Conservation (phyloP, 441 rosid species). For the Melastoma candidum region DNA sequence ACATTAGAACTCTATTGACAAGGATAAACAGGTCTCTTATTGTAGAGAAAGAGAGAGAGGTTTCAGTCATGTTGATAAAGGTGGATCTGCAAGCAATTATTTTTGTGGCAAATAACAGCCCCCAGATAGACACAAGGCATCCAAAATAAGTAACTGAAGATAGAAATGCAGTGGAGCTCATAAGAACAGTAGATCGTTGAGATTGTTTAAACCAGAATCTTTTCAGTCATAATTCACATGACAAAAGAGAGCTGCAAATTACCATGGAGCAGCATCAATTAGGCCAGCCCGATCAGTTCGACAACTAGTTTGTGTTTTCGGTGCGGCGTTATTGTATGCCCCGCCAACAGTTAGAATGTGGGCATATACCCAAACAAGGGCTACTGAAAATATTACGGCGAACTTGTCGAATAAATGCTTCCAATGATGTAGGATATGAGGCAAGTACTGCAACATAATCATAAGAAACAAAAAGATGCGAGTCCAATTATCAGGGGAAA, state of each 20-base stretch:
- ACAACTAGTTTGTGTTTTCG: constrained; percentile 65
- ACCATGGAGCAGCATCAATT: constrained; percentile 90
- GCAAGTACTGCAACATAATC: constrained; percentile 65
- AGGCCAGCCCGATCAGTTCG: constrained; percentile 93
- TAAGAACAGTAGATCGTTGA: no score
- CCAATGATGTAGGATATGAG: constrained; percentile 58
- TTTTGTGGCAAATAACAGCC: no score
- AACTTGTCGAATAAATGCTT: constrained; percentile 51
- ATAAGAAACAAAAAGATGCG: constrained; percentile 2
- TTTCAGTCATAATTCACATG: no score
- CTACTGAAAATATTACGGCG: constrained; percentile 75
- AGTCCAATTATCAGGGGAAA: background rate
- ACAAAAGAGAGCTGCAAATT: background rate
- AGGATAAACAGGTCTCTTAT: no score
- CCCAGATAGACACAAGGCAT: no score
- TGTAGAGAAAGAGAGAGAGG: no score
- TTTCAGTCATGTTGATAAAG: no score
- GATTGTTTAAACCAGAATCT: no score
- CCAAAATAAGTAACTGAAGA: no score
- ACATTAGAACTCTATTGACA: no score
- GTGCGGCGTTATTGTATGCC: constrained; percentile 60
- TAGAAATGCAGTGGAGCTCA: no score
- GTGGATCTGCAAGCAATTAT: no score
- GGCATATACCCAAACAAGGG: constrained; percentile 86
- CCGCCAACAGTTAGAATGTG: constrained; percentile 86